Base-by-base conservation (phyloP, 192 early-diverging fungal species). In the Entophlyctis luteolus region DNA sequence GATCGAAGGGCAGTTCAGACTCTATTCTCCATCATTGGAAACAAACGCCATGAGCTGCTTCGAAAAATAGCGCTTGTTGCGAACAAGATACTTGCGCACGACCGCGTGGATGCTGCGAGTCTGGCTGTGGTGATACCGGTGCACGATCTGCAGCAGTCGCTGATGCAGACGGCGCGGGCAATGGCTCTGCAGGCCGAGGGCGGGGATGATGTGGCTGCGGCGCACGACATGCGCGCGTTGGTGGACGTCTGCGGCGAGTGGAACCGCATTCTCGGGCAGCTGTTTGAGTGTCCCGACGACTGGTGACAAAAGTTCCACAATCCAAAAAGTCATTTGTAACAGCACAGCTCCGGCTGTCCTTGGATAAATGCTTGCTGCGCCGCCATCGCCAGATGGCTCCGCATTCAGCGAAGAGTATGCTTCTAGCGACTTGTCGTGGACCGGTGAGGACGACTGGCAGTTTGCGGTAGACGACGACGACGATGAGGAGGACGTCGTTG, bases 51-150 rank as follows among this genome's bases (percentile, higher is more conserved):
- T n/a, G n/a, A 14, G 20, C 2, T 66, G 3, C 14, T 55, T 38
- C 4, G 28, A 8, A 52, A 23, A 23, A 33, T 66, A 12, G 14
- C 50, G 4, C 25, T 3, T 8, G 2, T 66, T 18, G 63, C 63
- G 3, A 8, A 66, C 10, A 66, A 66, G 32, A 66, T 66, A 28
- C 52, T 66, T 10, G 25, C 33, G 8, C 20, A 35, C 28, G 63
- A 66, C 55, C 48, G 32, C 1, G 63, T 66, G 16, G 48, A 52
- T 2, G 49, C 63, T 10, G 28, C 50, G 2, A 52, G 52, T 52
- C 29, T 66, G 63, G 63, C 63, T 29, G 63, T 66, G 0, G 63
- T 66, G 10, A 6, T 66, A 39, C 50, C 63, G n/a, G 52, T 66
- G 4, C 23, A 6, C 5, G 49, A 66, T 33, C 20, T 66, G 31